Conservation (phyloP, 495 filamentous ascomycete species). For the Aspergillus nidulans region DNA sequence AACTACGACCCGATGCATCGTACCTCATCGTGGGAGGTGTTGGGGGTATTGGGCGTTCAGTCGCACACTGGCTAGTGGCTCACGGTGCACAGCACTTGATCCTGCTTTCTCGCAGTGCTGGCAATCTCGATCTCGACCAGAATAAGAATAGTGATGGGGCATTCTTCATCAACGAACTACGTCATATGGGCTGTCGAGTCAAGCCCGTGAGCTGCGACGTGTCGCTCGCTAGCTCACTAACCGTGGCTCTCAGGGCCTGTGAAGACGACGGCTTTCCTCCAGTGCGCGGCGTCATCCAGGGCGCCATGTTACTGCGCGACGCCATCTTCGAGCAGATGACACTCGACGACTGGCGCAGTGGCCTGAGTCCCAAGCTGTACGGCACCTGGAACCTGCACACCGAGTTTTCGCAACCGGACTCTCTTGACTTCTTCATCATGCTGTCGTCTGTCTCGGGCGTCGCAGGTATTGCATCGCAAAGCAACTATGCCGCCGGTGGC, state of each 20-base stretch:
- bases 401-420: conserved; percentile 30
- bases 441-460: conserved; percentile 47
- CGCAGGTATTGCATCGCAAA: conserved; percentile 23
- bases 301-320: conserved; percentile 31
- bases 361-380: conserved; percentile 35
- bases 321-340: conserved; percentile 34
- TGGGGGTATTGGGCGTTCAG: conserved; percentile 38
- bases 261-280: conserved; percentile 14
- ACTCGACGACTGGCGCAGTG: conserved; percentile 7
- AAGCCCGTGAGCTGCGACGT: neutral
- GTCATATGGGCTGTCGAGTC: neutral
- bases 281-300: conserved; percentile 34
- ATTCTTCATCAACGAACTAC: neutral
- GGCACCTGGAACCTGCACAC: conserved; percentile 54
- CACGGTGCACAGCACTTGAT: conserved; percentile 34
- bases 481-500: conserved; percentile 1
- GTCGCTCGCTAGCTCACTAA: neutral
- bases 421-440: conserved; percentile 49
- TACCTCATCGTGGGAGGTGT: conserved; percentile 29
- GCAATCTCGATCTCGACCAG: no score
- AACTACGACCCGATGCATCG: neutral
- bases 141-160: neutral
- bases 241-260: neutral
- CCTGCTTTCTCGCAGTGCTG: conserved; percentile 26
- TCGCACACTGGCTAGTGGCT: conserved; percentile 31